Conservation (phyloP, 1,139 yeast species). For the Kodamaea anthophila region DNA sequence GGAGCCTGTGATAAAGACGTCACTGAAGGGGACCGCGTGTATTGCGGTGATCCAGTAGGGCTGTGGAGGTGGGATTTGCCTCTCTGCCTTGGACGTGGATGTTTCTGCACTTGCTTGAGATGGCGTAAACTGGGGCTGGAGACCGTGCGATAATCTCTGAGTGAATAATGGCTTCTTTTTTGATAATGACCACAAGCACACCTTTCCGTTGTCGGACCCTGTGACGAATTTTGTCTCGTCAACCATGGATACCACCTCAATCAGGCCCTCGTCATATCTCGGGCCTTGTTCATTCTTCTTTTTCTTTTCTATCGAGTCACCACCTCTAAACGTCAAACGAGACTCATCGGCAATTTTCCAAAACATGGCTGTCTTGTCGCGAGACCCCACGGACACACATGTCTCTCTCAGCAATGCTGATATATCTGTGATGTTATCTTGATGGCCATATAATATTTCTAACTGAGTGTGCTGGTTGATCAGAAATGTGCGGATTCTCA, state of each 20-base stretch:
- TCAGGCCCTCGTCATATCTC: constrained; percentile 73
- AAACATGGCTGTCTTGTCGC: constrained; percentile 91
- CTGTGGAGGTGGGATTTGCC: constrained; percentile 59
- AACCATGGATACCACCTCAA: constrained; percentile 85
- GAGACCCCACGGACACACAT: constrained; percentile 90
- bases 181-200: constrained; percentile 81
- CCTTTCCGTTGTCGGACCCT: constrained; percentile 90
- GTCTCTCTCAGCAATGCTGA: constrained; percentile 78
- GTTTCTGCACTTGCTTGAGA: constrained; percentile 66
- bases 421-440: constrained; percentile 79
- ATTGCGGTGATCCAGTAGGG: constrained; percentile 86
- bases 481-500: constrained; percentile 81
- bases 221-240: constrained; percentile 92
- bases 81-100: constrained; percentile 28
- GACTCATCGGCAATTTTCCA: constrained; percentile 98
- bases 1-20: constrained; percentile 82
- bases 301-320: constrained; percentile 51
- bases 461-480: constrained; percentile 82
- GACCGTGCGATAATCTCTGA: constrained; percentile 72
- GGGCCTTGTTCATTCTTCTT: constrained; percentile 26
- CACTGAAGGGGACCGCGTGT: constrained; percentile 83
- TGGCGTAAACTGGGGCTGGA: constrained; percentile 46
- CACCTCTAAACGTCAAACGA: constrained; percentile 88
- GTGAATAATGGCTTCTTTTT: constrained; percentile 82
- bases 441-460: constrained; percentile 92